Conservation (phyloP, 306 rosid genomes). For the Trifolium pratense region DNA sequence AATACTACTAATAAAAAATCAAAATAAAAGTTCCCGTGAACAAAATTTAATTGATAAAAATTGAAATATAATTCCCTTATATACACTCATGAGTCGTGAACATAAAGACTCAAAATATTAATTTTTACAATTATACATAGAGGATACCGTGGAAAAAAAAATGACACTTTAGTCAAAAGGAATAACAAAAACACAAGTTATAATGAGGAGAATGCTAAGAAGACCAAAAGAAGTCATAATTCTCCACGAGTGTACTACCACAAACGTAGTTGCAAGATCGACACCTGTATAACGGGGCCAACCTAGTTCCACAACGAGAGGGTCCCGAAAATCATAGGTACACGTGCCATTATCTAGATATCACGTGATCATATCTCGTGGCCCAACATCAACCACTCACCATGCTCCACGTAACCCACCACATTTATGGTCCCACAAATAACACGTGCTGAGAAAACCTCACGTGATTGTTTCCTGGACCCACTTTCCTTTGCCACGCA, state of each 20-base stretch:
- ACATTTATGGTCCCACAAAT: not conserved
- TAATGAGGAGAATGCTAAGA: not conserved
- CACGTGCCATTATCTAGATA: constrained; percentile 48
- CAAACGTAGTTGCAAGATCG: not conserved
- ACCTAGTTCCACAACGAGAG: constrained; percentile 5
- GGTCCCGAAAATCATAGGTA: constrained; percentile 46
- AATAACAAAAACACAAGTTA: not conserved
- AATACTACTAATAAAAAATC: too few relatives aligned
- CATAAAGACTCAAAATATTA: too few relatives aligned
- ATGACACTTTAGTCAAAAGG: too few relatives aligned
- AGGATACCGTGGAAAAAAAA: too few relatives aligned
- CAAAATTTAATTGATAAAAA: too few relatives aligned
- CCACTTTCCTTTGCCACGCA: not conserved
- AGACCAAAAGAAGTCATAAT: too few relatives aligned
- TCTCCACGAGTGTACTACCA: constrained; percentile 44
- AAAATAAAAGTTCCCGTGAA: too few relatives aligned
- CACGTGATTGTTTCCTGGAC: constrained; percentile 43
- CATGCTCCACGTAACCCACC: constrained; percentile 51
- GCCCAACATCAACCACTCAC: constrained; percentile 53
- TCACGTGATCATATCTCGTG: constrained; percentile 51
- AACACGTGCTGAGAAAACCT: constrained; percentile 42
- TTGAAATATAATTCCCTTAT: too few relatives aligned
- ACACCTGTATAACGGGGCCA: constrained; percentile 38
- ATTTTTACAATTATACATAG: too few relatives aligned
- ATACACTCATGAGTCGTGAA: too few relatives aligned